Base-by-base conservation (phyloP, 2,329 filamentous ascomycete species). In the Cladosporium sp. region DNA sequence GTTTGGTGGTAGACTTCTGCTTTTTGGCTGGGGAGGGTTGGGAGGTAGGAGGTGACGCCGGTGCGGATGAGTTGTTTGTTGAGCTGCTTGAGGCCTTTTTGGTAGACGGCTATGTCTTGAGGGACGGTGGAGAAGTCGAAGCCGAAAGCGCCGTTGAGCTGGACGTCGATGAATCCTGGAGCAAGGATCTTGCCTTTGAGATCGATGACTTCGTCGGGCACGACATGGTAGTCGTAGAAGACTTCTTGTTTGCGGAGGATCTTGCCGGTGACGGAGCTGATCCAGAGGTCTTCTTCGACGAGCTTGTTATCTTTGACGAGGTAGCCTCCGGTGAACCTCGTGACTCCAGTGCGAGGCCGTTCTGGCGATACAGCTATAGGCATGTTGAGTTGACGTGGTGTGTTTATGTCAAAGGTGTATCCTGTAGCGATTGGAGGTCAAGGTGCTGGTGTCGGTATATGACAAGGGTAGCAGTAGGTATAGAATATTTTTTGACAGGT, bases 131-230 rank as follows among this genome's bases (percentile, higher is more conserved):
- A 95, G 78, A 96, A 97, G 81, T 97, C 94, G 82, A 97, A 96
- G 65, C 93, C 93, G 74, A 93, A 94, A 11, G 91, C 93, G 58
- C 93, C 93, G 74, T 97, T 97, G 71, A 97, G 88, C 78, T 97
- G 93, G 62, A 90, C 90, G 71, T 97, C 93, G 72, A 97, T 95
- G 75, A 97, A 85, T 30, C 93, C 93, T 0, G 93, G 92, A 0
- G 91, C 88, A 24, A 97, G 77, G 70, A 97, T 94, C 72, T 92
- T 92, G 66, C 92, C 92, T 61, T 88, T 87, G 1, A 97, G 87
- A 74, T 97, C 88, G 72, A 97, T 84, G 64, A 89, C 88, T 71
- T 88, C 80, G 75, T 94, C 91, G 1, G 93, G 92, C 2, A 89
- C 82, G 64, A 85, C 81, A 55, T 88, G 83, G 62, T 91, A 85